A percentile compares a stretch with the other conserved stretches of the same genome.
These are phyloP conservation scores for Cucurbita moschata DNA, from an alignment of 306 rosid genomes.

Conservation along the genomic window DNA sequence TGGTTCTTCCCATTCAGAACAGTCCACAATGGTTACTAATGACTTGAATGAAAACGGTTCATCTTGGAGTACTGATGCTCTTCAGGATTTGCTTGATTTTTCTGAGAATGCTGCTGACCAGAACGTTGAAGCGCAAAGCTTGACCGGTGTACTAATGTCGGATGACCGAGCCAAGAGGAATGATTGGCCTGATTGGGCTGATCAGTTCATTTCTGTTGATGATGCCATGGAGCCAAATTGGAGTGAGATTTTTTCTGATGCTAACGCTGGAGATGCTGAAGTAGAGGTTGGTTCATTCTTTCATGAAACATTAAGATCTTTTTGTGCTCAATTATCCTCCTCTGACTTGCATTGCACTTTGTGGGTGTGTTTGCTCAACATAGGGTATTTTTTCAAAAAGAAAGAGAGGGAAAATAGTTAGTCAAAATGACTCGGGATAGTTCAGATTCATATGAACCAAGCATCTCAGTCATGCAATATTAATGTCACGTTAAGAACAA, in stretches of 20 bases:
- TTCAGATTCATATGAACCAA: neutral
- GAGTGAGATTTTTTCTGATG: slow-evolving; percentile 52
- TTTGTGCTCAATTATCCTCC: neutral
- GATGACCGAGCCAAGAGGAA: slow-evolving; percentile 35
- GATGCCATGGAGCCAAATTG: slow-evolving; percentile 47
- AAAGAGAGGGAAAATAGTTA: neutral
- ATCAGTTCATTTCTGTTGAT: slow-evolving; percentile 42
- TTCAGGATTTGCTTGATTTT: slow-evolving; percentile 40
- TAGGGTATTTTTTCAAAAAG: neutral
- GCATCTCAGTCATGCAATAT: too few species aligned
- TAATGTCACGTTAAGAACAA: too few species aligned
- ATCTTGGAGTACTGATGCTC: slow-evolving; percentile 53
- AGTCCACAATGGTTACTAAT: slow-evolving; percentile 23
- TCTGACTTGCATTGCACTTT: neutral
- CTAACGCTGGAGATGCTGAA: slow-evolving; percentile 30
- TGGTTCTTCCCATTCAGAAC: slow-evolving; percentile 28
- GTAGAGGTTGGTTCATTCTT: slow-evolving; percentile 37
- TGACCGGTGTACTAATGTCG: slow-evolving; percentile 22
- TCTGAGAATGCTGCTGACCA: slow-evolving; percentile 37
- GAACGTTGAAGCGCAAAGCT: slow-evolving; percentile 35
- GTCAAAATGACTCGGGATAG: neutral
- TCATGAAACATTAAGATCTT: neutral
- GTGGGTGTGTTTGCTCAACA: neutral
- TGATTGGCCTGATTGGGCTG: slow-evolving; percentile 67
- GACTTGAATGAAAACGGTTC: slow-evolving; percentile 25